Conservation (phyloP, 495 filamentous ascomycete species). For the Umbilicaria muhlenbergii region DNA sequence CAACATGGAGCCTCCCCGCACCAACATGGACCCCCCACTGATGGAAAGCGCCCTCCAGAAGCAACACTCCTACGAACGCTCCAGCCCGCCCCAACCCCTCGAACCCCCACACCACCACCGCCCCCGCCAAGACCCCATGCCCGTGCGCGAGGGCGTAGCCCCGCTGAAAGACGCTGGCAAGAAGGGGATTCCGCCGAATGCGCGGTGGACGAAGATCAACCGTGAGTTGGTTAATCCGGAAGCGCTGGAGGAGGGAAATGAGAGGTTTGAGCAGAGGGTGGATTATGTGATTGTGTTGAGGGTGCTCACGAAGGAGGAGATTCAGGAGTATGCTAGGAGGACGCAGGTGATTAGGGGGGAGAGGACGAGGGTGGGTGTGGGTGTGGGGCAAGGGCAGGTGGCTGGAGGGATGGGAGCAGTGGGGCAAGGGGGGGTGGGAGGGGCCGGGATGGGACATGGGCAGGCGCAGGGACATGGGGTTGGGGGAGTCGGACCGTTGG, state of each 20-base stretch:
- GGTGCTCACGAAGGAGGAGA: constrained; percentile 41
- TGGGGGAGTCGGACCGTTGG: too few species aligned
- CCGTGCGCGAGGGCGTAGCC: constrained; percentile 55
- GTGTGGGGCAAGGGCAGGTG: background rate
- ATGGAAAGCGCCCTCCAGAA: constrained; percentile 7
- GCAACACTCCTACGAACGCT: constrained; percentile 14
- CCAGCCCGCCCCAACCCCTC: constrained; percentile 4
- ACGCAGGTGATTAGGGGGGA: constrained; percentile 37
- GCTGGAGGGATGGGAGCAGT: background rate
- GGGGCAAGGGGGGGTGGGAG: background rate
- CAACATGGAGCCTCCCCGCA: background rate
- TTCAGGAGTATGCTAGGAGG: constrained; percentile 38
- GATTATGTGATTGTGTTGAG: constrained; percentile 55
- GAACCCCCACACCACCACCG: constrained; percentile 3
- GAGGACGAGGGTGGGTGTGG: background rate
- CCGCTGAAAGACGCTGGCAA: constrained; percentile 47
- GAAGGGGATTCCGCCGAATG: constrained; percentile 46
- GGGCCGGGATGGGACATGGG: background rate
- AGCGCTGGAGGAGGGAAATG: constrained; percentile 43
- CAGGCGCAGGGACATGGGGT: background rate
- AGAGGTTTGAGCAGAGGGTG: constrained; percentile 48
- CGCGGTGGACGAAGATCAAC: constrained; percentile 57
- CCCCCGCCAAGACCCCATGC: constrained; percentile 33
- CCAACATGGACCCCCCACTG: background rate
- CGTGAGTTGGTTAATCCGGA: constrained; percentile 49